Evolutionary conservation across 2,329 filamentous ascomycete genomes (phyloP), one percentile per base, ranked within the genome.

Genomic region (Trichoderma endophyticum): DNA sequence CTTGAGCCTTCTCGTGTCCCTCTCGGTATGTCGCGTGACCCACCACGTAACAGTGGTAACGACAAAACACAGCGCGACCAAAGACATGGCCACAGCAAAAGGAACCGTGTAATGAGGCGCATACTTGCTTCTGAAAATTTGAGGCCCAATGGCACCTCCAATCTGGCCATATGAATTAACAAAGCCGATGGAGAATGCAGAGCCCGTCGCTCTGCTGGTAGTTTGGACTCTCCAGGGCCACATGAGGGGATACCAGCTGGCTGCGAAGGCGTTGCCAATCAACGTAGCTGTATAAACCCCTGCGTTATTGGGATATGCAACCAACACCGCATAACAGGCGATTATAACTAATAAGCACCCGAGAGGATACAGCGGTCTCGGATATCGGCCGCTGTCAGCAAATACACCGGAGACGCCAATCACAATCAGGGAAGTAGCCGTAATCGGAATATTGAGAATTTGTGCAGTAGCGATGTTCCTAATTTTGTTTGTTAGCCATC

Each of bases 401-500:
- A 82, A 80, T 39, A 83, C 76, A 1, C 84, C 84, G 0, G 82
- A 83, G 1, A 80, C 73, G 5, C 78, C 81, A 65, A 85, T 86
- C 54, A 86, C 79, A 24, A 83, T 39, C 51, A 85, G 78, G 2
- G 81, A 80, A 11, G 83, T 77, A 15, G 84, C 77, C 0, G 84
- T 82, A 28, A 84, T 83, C 1, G 84, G 84, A 15, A 87, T 80
- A 73, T 86, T 87, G 60, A 87, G 82, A 0, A 87, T 80, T 73
- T 87, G 85, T 3, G 43, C 43, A 51, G 43, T 51, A 3, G 82
- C 82, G 51, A 51, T 51, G 1, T 51, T 51, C n/a, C 43, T 48
- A 48, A 21, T 21, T 21, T 21, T 21, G 11, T 51, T 12, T 51
- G 43, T 51, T 51, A 51, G 43, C 9, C n/a, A 6, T 21, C 4